A percentile compares a stretch with the other conserved stretches of the same genome.
phyloP scores from a whole-genome alignment of 352 stramenopile species.

The Pythium guiyangense region DNA sequence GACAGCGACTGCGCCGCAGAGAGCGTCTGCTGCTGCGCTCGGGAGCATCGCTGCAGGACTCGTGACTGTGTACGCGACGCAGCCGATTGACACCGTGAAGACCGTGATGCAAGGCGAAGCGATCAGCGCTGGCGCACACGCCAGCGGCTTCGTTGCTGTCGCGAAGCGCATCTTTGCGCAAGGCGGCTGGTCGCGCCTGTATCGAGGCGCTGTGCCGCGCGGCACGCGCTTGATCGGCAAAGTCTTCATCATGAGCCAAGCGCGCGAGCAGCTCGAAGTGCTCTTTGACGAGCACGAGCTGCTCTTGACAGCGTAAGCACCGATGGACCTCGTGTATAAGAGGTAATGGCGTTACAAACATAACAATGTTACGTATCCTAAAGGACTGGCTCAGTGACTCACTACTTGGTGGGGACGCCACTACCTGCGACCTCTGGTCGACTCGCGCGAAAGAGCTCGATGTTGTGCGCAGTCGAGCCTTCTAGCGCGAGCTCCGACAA shows the following conservation, averaged over 20 bases:
- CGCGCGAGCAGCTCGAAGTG: constrained; percentile 65
- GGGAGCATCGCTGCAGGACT: constrained; percentile 72
- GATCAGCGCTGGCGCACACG: constrained; percentile 29
- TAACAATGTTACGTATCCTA: no score
- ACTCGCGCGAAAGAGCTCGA: constrained; percentile 35
- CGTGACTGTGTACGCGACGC: constrained; percentile 67
- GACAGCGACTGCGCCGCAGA: constrained; percentile 52
- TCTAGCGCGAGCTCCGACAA: no score
- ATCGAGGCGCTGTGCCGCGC: constrained; percentile 66
- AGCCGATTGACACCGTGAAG: constrained; percentile 83
- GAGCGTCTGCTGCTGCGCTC: constrained; percentile 47
- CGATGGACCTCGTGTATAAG: no score
- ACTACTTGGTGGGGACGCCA: no score
- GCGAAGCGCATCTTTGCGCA: constrained; percentile 43
- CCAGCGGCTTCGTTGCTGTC: constrained; percentile 33
- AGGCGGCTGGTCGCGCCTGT: constrained; percentile 51
- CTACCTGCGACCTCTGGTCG: no score
- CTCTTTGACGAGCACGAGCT: constrained; percentile 61
- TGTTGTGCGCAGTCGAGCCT: no score
- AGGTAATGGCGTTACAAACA: no score
- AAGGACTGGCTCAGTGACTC: no score
- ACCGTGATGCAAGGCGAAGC: constrained; percentile 83
- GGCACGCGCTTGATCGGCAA: constrained; percentile 75
- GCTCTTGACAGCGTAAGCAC: constrained; percentile 27
- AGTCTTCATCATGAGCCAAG: constrained; percentile 79